Conservation (phyloP, 768 basidiomycete genomes). For the Scleroderma bovista region DNA sequence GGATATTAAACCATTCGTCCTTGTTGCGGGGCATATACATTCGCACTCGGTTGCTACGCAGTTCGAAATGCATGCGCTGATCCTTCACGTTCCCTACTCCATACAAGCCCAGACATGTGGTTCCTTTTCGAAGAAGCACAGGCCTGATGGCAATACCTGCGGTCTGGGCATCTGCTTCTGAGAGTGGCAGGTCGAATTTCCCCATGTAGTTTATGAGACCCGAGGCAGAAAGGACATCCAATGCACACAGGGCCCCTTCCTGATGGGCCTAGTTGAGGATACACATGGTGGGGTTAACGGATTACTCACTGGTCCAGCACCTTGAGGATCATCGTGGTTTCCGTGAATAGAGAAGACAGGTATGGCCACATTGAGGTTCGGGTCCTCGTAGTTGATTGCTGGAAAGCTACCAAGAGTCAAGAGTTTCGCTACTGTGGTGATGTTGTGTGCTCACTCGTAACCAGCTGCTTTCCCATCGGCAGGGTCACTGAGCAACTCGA, state of each 20-base stretch:
- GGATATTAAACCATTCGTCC: slow-evolving; percentile 90
- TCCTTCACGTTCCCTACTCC: slow-evolving; percentile 97
- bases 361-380: slow-evolving; percentile 91
- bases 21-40: slow-evolving; percentile 96
- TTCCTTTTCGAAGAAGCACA: slow-evolving; percentile 86
- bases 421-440: background rate
- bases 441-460: slow-evolving; percentile 57
- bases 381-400: slow-evolving; percentile 94
- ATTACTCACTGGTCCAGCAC: slow-evolving; percentile 74
- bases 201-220: slow-evolving; percentile 98
- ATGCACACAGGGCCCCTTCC: slow-evolving; percentile 94
- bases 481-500: slow-evolving; percentile 91
- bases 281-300: background rate
- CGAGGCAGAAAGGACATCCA: slow-evolving; percentile 90
- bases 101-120: slow-evolving; percentile 83
- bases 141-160: slow-evolving; percentile 84
- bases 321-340: slow-evolving; percentile 99
- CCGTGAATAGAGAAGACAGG: slow-evolving; percentile 99
- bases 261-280: slow-evolving; percentile 24
- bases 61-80: slow-evolving; percentile 92
- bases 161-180: slow-evolving; percentile 56
- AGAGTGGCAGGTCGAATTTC: slow-evolving; percentile 81
- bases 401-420: slow-evolving; percentile 64
- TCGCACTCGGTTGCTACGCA: slow-evolving; percentile 86
- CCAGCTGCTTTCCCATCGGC: slow-evolving; percentile 82